Base-by-base conservation (phyloP, 805 yeast species). In the Pichia gijzeniarum region DNA sequence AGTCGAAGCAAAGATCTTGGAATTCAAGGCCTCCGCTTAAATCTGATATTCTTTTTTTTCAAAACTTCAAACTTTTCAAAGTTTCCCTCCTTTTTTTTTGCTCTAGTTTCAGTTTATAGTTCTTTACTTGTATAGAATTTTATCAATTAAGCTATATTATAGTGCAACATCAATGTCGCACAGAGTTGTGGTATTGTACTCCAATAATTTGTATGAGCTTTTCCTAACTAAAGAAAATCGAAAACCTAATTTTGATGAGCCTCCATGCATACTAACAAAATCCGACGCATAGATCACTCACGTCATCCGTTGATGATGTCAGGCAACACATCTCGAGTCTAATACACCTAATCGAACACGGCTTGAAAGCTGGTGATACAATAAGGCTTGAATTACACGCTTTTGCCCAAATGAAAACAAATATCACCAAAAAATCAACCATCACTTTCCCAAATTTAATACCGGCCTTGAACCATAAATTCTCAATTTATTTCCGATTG, bases 1-100 rank as follows among this genome's bases (percentile, higher is more conserved):
- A 69, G 79, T 93, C 71, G 88, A 81, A 68, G 86, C 83, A 72
- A 91, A 88, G 88, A 89, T 93, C 71, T 95, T 93, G 71, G 89
- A 82, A 71, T 85, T 83, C 84, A 76, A 85, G 71, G 77, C 76
- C 59, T 45, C 48, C 30, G 63, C 59, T 55, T 61, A 61, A 52
- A 38, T 56, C 65, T 67, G 17, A n/a, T n/a, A n/a, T n/a, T 22
- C 22, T 25, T 18, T 44, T 27, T 35, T 34, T 7, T 36, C 40
- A 16, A 37, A 43, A 16, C 17, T 12, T 21, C 22, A 34, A n/a
- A 3, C 13, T 33, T 36, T 36, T 19, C 18, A 17, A 14, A n/a
- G 9, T 21, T 33, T 20, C 18, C 28, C 4, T 21, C n/a, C 18
- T 35, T 32, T 32, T 33, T 38, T 37, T 19, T 38, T 19, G 16